Evolutionary conservation across 2,329 filamentous ascomycete species (phyloP), one percentile per base, ranked within the genome.

Genomic region (Colletotrichum shisoi): DNA sequence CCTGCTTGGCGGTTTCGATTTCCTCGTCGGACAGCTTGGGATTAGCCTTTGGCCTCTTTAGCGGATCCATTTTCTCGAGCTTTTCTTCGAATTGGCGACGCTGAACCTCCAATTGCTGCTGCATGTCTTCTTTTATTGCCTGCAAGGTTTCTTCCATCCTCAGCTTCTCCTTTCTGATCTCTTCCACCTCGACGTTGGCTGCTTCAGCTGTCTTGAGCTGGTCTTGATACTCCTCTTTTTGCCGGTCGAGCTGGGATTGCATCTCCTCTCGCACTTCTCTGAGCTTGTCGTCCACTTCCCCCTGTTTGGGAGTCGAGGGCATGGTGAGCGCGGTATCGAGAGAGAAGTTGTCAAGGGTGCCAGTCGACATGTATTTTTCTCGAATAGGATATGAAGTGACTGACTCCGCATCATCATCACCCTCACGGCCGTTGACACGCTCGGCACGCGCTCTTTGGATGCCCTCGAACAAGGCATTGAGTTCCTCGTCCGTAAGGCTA

Each of bases 331-430:
- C 91, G 1, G 95, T 99, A 76, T 99, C 95, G 17, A 99, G 83
- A 2, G 94, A 98, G 74, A 97, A 95, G 75, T 96, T 97, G 79
- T 99, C 95, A 60, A 98, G 85, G 0, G 94, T 97, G 2, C 94
- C 94, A 62, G 91, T 95, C 3, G 94, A 97, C 81, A 97, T 87
- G 78, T 98, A 98, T 75, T 98, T 98, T 73, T 99, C 95, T 58
- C 95, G 86, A 37, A 94, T 84, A 1, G 93, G 90, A 74, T 94
- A 97, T 0, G 94, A 97, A 34, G 89, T 91, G 54, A 91, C 87
- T 0, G 94, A 97, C 71, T 99, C 95, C 61, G 89, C 88, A 76
- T 98, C 95, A 63, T 97, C 94, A 63, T 94, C 92, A 46, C 90
- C 90, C 69, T 94, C 93, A 24, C 93, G 88, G 4, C 81, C 85